Evolutionary conservation across 1,139 yeast genomes (phyloP), one percentile per base, ranked within the genome.

Genomic region (Taiozyma sp.): DNA sequence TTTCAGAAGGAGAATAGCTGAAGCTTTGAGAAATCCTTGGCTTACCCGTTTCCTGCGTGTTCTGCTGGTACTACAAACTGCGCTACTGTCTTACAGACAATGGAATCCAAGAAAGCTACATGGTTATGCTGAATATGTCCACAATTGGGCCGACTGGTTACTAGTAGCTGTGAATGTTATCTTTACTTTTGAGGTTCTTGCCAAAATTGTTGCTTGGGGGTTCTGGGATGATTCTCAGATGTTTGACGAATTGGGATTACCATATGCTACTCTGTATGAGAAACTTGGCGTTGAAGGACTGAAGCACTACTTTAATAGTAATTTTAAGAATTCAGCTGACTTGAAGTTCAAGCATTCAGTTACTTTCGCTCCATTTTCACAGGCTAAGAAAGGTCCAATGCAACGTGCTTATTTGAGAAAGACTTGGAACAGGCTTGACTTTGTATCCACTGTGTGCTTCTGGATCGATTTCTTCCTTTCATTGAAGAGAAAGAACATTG

Each of bases 361-460:
- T 9, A 58, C 67, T 4, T 47, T 58, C 14, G 53, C 47, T 26
- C 53, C 53, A 45, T 59, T 54, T 7, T 28, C 51, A 11, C 59
- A 53, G 6, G 45, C 49, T n/a, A 56, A 62, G 13, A 55, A 61
- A 16, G 43, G 19, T 8, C 62, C 63, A 7, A 61, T 76, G 5
- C 76, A 76, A 42, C 68, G 90, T 52, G 96, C 96, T 0, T 89
- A 79, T 64, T 66, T 90, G 41, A 73, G 96, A 53, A 80, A 81
- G 50, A 83, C 87, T 56, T 91, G 97, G 97, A 89, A 90, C 61
- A 77, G 93, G 56, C 71, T 91, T 19, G 98, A 91, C 67, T 78
- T 88, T 50, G 60, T 88, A 0, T 83, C 96, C 0, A 78, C 86
- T 47, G 53, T 81, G 0, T 71, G 78, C 22, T 91, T 84, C 62